Conservation (phyloP, 306 rosid species). For the Cyclanthera cordifolia region DNA sequence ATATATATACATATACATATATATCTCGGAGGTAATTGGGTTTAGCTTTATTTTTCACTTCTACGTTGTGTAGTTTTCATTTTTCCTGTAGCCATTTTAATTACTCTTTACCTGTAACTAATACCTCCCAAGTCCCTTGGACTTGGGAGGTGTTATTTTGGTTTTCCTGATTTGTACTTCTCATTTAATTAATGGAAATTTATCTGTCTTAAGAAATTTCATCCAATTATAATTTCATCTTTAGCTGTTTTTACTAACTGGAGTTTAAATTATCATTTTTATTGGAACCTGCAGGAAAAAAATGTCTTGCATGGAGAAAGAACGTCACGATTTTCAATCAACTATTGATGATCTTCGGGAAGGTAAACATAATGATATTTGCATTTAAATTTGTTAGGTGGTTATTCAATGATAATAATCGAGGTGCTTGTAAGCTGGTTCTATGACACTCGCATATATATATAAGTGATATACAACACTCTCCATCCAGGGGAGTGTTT, state of each 20-base stretch:
- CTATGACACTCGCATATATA: too few relatives aligned
- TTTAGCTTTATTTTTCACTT: neutral
- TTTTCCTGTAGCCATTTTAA: neutral
- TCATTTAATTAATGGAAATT: neutral
- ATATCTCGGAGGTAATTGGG: neutral
- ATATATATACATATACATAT: too few relatives aligned
- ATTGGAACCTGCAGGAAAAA: conserved; percentile 53
- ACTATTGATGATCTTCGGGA: conserved; percentile 82
- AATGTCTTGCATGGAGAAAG: conserved; percentile 74
- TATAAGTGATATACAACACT: neutral
- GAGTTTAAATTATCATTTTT: conserved; percentile 14
- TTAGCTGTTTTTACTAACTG: neutral
- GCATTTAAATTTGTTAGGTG: neutral
- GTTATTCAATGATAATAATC: neutral
- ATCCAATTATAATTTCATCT: neutral
- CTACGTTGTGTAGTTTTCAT: neutral
- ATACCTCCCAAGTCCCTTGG: neutral
- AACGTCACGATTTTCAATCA: conserved; percentile 70
- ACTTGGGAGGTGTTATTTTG: neutral
- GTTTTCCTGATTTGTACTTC: neutral
- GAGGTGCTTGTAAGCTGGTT: too few relatives aligned
- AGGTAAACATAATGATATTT: conserved; percentile 32
- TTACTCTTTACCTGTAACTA: conserved; percentile 1
- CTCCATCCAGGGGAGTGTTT: neutral
- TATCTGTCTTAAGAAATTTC: neutral